Evolutionary conservation across 306 rosid genomes (phyloP), one percentile per base, ranked within the genome.

Genomic region (Quercus glauca): DNA sequence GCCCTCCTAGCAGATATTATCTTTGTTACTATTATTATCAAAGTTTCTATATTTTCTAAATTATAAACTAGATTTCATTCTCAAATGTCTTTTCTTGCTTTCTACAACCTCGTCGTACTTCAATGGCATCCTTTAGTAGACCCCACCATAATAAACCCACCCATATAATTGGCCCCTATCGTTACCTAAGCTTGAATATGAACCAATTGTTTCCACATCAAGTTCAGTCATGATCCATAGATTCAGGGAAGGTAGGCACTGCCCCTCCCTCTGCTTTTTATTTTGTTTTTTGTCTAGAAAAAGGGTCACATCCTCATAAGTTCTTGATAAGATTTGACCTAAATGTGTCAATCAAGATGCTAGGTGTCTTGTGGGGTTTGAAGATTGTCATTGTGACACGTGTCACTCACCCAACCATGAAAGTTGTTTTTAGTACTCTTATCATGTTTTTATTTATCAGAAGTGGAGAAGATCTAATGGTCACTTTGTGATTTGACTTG

Each of bases 401-500:
- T 81, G 91, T 80, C 61, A 55, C 52, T 57, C 57, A 49, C 85
- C 87, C 82, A 80, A 70, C 87, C 71, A 73, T 64, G 75, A 57
- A 80, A 73, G n/a, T 49, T 64, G 41, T 55, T 78, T 74, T 10
- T 60, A 28, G 81, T 67, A 65, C 78, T 72, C 71, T 52, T 74
- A 77, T 74, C 76, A 69, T 73, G 71, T 71, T 76, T 41, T 41
- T 41, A 41, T 41, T 41, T 21, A 71, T 37, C 29, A 12, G 33
- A 73, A 76, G 82, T 78, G 87, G 63, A 57, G 18, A 75, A 74
- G 80, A 86, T 80, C 86, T 76, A 88, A 80, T 86, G 85, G 85
- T 84, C 91, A 84, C 90, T 84, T 87, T 86, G 85, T 80, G 90
- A 87, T 76, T 84, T 86, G 84, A 78, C 90, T 56, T 73, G 83